phyloP scores from a whole-genome alignment of 768 basidiomycete species.

The Lepiota venenata region DNA sequence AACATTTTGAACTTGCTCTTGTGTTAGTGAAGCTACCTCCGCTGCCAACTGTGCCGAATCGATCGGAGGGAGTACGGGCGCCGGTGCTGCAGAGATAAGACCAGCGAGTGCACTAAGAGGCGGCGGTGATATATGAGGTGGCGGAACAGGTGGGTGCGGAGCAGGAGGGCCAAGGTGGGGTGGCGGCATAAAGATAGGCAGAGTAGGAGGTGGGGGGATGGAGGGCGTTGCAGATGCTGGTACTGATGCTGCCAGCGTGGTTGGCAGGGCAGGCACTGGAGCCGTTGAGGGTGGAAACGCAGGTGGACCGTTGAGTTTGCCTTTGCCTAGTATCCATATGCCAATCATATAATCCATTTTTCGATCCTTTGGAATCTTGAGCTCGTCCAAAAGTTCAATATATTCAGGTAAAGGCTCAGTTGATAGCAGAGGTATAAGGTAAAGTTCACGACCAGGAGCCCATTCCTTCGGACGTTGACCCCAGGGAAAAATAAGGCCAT shows the following conservation, averaged over 20 bases:
- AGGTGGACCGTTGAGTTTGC: slow-evolving; percentile 58
- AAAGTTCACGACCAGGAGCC: slow-evolving; percentile 81
- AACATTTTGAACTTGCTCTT: slow-evolving; percentile 72
- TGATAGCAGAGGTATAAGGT: slow-evolving; percentile 74
- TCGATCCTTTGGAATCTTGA: slow-evolving; percentile 63
- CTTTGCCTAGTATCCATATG: slow-evolving; percentile 83
- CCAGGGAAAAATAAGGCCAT: slow-evolving; percentile 87
- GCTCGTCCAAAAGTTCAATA: slow-evolving; percentile 76
- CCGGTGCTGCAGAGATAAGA: slow-evolving; percentile 15
- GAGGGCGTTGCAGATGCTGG: slow-evolving; percentile 19
- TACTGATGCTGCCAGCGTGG: slow-evolving; percentile 15
- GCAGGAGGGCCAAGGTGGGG: neutral
- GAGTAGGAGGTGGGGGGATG: slow-evolving; percentile 9
- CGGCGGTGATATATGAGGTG: neutral
- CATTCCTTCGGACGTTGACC: slow-evolving; percentile 68
- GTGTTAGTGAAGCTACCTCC: slow-evolving; percentile 70
- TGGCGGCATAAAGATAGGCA: slow-evolving; percentile 13
- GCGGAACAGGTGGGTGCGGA: neutral
- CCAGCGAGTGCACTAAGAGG: neutral
- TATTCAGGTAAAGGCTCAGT: slow-evolving; percentile 76
- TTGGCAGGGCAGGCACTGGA: slow-evolving; percentile 10
- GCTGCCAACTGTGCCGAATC: slow-evolving; percentile 54
- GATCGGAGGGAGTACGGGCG: slow-evolving; percentile 14
- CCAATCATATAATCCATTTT: slow-evolving; percentile 69
- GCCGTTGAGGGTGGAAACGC: slow-evolving; percentile 15